Base-by-base conservation (phyloP, 1,139 yeast genomes). In the Hansenula anomala region DNA sequence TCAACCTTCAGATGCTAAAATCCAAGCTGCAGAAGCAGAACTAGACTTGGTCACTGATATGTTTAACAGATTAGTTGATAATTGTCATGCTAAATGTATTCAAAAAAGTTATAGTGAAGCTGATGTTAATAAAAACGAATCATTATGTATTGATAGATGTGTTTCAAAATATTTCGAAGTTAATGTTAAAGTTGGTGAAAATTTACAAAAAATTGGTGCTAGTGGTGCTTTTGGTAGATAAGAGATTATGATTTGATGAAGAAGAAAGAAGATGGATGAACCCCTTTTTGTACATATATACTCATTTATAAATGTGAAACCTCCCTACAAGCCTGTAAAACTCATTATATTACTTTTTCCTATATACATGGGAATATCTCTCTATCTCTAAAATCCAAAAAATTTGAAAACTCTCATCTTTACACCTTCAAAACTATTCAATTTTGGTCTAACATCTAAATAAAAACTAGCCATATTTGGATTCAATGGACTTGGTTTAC, bases 161-260 rank as follows among this genome's bases (percentile, higher is more conserved):
- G 98, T 92, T 47, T 79, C 95, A 56, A 92, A 92, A 67, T 92
- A 92, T 67, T 94, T 94, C 55, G 97, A 89, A 56, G 89, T 96
- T 51, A 92, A 92, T 63, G 94, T 88, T 50, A 86, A 89, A 69
- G 96, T 94, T 49, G 97, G 97, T 52, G 97, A 90, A 58, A 75
- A 79, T 62, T 81, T 82, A 89, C 89, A 82, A 66, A 73, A 77
- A 58, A 65, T 82, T 64, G 90, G 90, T 37, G 83, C 65, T 44
- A 56, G 61, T 30, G 66, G 67, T 52, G 55, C 62, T 30, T 67
- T 66, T 46, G 66, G 66, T 38, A 51, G 55, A 50, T 54, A 54
- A 33, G 50, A 28, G 6, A 20, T 20, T 20, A 9, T 6, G 9
- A 20, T 20, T 20, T 20, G 22, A 20, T 20, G 9, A 20, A 20